phyloP scores from a whole-genome alignment of 2,329 filamentous ascomycete genomes.

The Cercospora zeina region DNA sequence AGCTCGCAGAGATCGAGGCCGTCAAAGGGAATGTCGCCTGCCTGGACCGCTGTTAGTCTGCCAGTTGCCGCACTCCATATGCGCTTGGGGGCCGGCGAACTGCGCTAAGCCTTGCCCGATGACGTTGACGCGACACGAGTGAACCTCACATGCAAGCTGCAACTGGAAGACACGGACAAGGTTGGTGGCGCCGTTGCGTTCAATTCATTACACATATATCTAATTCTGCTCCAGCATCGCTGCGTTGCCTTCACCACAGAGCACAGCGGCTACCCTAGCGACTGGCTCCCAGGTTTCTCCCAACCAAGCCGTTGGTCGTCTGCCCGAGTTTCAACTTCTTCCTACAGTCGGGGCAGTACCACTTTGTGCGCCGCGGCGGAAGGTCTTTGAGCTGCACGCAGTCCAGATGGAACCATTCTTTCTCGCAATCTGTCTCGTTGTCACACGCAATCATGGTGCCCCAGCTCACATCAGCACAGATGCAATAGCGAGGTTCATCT shows the following conservation, averaged over 20 bases:
- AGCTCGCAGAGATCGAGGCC: neutral
- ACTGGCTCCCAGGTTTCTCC: conserved; percentile 21
- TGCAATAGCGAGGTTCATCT: conserved; percentile 73
- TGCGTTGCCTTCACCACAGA: neutral
- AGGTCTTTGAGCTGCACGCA: conserved; percentile 70
- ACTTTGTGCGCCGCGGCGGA: conserved; percentile 72
- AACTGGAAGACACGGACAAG: neutral
- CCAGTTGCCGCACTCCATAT: neutral
- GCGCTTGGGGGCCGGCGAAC: neutral
- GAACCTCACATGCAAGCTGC: too few relatives aligned
- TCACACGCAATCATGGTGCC: conserved; percentile 84
- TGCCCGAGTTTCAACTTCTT: conserved; percentile 47
- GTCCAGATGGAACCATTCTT: conserved; percentile 82
- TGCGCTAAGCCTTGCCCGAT: conserved; percentile 2
- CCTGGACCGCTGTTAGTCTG: conserved; percentile 2
- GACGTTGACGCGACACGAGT: conserved; percentile 4
- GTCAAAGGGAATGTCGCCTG: neutral
- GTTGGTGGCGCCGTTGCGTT: neutral
- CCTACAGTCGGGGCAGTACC: conserved; percentile 80
- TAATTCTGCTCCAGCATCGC: neutral
- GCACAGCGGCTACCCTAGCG: neutral
- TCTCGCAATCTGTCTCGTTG: conserved; percentile 73
- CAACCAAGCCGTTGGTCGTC: conserved; percentile 38
- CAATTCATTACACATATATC: neutral
- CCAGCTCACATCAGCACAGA: conserved; percentile 77